These are phyloP conservation scores for Aspergillus funiculosus DNA, from an alignment of 495 filamentous ascomycete genomes.

Conservation along the genomic window DNA sequence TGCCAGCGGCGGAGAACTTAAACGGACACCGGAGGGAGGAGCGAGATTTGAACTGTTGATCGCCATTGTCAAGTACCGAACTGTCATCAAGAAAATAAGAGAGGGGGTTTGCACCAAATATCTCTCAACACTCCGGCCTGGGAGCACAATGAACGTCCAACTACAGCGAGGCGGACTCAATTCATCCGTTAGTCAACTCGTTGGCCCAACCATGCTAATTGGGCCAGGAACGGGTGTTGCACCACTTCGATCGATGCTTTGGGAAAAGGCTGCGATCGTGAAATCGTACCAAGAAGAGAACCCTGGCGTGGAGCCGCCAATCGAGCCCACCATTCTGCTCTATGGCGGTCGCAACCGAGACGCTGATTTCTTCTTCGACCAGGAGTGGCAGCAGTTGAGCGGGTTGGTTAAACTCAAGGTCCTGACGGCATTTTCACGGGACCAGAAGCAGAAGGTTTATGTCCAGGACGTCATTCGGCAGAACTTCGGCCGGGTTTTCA, in stretches of 20 bases:
- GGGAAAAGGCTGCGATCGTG: conserved; percentile 52
- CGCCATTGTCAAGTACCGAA: conserved; percentile 89
- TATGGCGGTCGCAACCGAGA: conserved; percentile 71
- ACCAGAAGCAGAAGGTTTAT: conserved; percentile 72
- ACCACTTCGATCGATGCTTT: conserved; percentile 74
- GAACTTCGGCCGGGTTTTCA: conserved; percentile 51
- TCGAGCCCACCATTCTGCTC: conserved; percentile 50
- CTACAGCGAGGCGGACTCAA: conserved; percentile 54
- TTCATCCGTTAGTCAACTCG: conserved; percentile 39
- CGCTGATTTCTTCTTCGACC: conserved; percentile 72
- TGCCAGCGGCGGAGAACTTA: conserved; percentile 61
- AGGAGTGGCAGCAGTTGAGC: conserved; percentile 59
- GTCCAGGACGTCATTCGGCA: conserved; percentile 78
- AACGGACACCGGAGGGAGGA: conserved; percentile 30
- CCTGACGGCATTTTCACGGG: conserved; percentile 77
- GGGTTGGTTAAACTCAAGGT: conserved; percentile 46
- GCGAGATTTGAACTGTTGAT: conserved; percentile 68
- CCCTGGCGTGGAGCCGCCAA: conserved; percentile 23
- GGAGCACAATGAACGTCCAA: conserved; percentile 52
- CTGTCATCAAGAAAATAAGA: conserved; percentile 76
- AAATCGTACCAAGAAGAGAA: conserved; percentile 35
- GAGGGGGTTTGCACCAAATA: conserved; percentile 90
- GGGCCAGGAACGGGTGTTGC: conserved; percentile 89
- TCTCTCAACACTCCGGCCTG: conserved; percentile 55
- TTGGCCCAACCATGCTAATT: conserved; percentile 66